Base-by-base conservation (phyloP, 2,329 filamentous ascomycete species). In the Aureobasidium sp. region DNA sequence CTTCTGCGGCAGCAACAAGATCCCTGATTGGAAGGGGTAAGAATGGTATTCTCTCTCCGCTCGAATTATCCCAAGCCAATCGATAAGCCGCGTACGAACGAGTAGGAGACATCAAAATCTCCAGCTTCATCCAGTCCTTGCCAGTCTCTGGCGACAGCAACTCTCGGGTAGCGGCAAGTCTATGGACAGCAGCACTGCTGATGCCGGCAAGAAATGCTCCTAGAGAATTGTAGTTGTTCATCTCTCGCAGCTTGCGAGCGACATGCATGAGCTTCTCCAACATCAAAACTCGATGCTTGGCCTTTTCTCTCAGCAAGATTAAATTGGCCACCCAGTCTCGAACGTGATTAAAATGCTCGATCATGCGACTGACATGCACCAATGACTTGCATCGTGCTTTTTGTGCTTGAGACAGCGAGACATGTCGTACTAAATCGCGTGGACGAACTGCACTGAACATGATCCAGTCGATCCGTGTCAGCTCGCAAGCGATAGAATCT, bases 201-300 rank as follows among this genome's bases (percentile, higher is more conserved):
- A 99, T 88, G 9, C 93, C 94, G 7, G 94, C 93, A 62, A 99
- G 83, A 39, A 99, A 85, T 8, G 94, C 93, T n/a, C 92, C 93
- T 1, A 99, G 80, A 0, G 91, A 89, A 72, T 97, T 97, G 79
- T 97, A 99, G 74, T 99, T 97, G 78, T 97, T 97, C 64, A 96
- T 78, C 70, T 92, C 87, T 42, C 94, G 88, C 54, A 99, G 79
- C 76, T 91, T 93, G 69, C 76, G 73, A 39, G 93, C 92, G 67
- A 99, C 86, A 57, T 83, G 84, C 90, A 97, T 97, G 72, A 97
- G 96, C 72, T 96, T 97, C 73, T 97, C 93, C 61, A 99, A 77
- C 77, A 94, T 93, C 65, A 88, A 83, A 3, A 91, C 92, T 65
- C 94, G 84, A 73, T 99, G 94, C 74, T 97, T 97, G 11, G 94